Base-by-base conservation (phyloP, 164 flowering plant species). In the Paratinospora sagittata region DNA sequence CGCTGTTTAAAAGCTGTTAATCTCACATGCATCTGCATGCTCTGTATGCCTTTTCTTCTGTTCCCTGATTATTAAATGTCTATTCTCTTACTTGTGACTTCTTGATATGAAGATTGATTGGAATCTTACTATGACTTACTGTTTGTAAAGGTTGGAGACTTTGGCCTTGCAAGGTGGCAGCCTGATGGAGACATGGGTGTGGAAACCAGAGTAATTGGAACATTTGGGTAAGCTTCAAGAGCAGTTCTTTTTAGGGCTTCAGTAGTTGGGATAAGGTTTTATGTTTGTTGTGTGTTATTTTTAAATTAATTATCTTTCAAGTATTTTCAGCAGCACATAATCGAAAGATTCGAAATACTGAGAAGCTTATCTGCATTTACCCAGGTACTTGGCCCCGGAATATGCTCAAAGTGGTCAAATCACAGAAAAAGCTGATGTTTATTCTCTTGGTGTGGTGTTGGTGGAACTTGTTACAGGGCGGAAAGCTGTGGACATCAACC, bases 91-190 rank as follows among this genome's bases (percentile, higher is more conserved):
- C n/a, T 13, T 37, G 49, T 43, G 21, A 27, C 34, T 23, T n/a
- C 23, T 34, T 34, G 43, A 66, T 26, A 68, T 66, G 61, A 24
- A 24, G 47, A 47, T 13, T 49, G 64, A 41, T 70, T 73, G 33
- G 27, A 26, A 62, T 58, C 65, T 69, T 24, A 72, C 49, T 68
- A 8, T 8, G 19, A n/a, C 37, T 69, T 52, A 58, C 47, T 43
- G 39, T 75, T 34, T 72, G 8, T 61, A 14, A 30, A 94, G 97
- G 98, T 92, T 78, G 97, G 98, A 71, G 98, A 94, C 82, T 94
- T 94, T 72, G 98, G 98, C 73, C 81, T 94, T 55, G 98, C 97
- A 65, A 82, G 97, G 80, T 90, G 97, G 96, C 97, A 92, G 72
- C 92, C 96, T 45, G 92, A 92, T 83, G 97, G 96, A 70, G 90